These are phyloP conservation scores for Solanum hybrid DNA, from an alignment of 305 asterid species.

Conservation along the genomic window DNA sequence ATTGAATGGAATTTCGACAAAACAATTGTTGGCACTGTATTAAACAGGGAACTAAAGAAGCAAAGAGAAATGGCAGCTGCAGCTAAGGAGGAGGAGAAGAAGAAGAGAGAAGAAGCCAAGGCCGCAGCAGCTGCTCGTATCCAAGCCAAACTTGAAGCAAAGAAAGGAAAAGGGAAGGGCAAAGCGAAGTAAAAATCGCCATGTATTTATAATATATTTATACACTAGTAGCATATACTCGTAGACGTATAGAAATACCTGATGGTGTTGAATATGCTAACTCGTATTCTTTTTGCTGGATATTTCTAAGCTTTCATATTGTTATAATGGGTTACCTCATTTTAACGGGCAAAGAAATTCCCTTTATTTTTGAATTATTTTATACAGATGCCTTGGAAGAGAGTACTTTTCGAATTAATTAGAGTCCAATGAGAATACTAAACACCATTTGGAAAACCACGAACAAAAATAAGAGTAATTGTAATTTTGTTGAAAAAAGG, in stretches of 20 bases:
- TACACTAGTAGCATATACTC: neutral
- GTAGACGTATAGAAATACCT: neutral
- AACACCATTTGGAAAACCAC: neutral
- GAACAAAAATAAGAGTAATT: neutral
- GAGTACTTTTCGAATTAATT: neutral
- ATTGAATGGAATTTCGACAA: neutral
- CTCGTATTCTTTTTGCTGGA: neutral
- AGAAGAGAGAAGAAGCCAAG: conserved; percentile 96
- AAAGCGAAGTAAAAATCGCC: conserved; percentile 40
- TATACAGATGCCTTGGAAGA: neutral
- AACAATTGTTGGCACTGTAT: neutral
- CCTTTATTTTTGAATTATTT: neutral
- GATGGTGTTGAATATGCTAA: neutral
- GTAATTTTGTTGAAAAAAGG: neutral
- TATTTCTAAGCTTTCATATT: neutral
- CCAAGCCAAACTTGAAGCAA: conserved; percentile 87
- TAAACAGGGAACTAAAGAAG: conserved; percentile 74
- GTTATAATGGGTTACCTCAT: neutral
- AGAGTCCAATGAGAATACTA: fast-evolving
- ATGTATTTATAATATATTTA: neutral
- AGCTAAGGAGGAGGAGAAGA: conserved; percentile 83
- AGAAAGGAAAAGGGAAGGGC: conserved; percentile 95
- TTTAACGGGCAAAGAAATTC: neutral
- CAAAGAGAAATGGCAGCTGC: conserved; percentile 83
- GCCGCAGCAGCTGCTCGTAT: conserved; percentile 96